Evolutionary conservation across 495 filamentous ascomycete genomes (phyloP).

Genomic region (Penicillium antarcticum): DNA sequence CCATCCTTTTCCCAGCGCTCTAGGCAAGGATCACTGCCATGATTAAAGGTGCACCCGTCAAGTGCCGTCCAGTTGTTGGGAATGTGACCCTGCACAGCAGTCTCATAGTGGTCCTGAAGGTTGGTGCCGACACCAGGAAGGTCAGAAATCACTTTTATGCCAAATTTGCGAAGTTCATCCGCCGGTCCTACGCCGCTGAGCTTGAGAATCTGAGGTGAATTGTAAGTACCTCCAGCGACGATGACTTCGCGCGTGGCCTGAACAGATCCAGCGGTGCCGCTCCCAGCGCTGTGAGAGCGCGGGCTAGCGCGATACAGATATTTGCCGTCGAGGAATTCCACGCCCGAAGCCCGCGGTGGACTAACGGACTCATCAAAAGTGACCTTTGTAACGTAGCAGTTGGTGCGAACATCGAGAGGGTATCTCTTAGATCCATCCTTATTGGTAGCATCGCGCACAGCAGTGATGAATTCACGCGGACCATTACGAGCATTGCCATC

Average conservation of each 20-base stretch:
- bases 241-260: slow-evolving; percentile 56
- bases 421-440: slow-evolving; percentile 53
- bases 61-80: slow-evolving; percentile 40
- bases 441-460: slow-evolving; percentile 48
- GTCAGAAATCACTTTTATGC: slow-evolving; percentile 52
- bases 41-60: slow-evolving; percentile 6
- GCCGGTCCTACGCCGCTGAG: slow-evolving; percentile 59
- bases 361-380: slow-evolving; percentile 43
- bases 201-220: slow-evolving; percentile 63
- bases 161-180: slow-evolving; percentile 43
- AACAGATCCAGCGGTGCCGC: slow-evolving; percentile 42
- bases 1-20: slow-evolving; percentile 37
- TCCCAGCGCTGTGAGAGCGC: slow-evolving; percentile 14
- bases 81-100: slow-evolving; percentile 41
- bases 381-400: slow-evolving; percentile 60
- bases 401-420: slow-evolving; percentile 54
- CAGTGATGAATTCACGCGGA: slow-evolving; percentile 51
- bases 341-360: slow-evolving; percentile 54
- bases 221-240: slow-evolving; percentile 56
- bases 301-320: slow-evolving; percentile 60
- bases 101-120: slow-evolving; percentile 64
- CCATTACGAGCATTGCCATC: slow-evolving; percentile 47
- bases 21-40: slow-evolving; percentile 43
- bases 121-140: slow-evolving; percentile 64
- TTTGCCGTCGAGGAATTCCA: slow-evolving; percentile 60